phyloP scores from a whole-genome alignment of 2,329 filamentous ascomycete species.

The Septoria petroselini region DNA sequence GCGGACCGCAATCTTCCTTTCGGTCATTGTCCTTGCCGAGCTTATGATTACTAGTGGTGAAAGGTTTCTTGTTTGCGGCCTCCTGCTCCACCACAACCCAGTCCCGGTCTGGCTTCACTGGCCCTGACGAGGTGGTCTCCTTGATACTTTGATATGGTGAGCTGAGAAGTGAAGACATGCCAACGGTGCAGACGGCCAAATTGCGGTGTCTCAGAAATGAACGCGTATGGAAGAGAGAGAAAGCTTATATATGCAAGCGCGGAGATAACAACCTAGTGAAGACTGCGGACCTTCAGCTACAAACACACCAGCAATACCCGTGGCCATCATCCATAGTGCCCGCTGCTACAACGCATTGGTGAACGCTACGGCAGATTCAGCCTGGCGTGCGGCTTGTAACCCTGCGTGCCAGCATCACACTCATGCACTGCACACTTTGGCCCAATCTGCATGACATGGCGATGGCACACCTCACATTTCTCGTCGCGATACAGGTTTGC shows the following conservation, averaged over 20 bases:
- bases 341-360: background rate
- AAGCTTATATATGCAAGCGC: no score
- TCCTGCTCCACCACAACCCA: background rate
- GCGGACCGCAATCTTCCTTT: no score
- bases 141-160: background rate
- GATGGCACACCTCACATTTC: slow-evolving; percentile 1
- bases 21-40: no score
- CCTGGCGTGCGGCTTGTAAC: slow-evolving; percentile 2
- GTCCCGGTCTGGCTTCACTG: background rate
- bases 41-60: no score
- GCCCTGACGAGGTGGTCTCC: background rate
- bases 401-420: slow-evolving; percentile 7
- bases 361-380: background rate
- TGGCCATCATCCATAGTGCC: background rate
- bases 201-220: no score
- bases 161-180: background rate
- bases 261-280: no score
- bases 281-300: no score
- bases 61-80: no score
- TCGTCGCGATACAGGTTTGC: slow-evolving; percentile 12
- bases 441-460: background rate
- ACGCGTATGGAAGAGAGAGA: no score
- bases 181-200: no score
- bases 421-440: background rate
- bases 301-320: background rate